Base-by-base conservation (phyloP, 1,284 basidiomycete genomes). In the Hortiboletus rubellus region DNA sequence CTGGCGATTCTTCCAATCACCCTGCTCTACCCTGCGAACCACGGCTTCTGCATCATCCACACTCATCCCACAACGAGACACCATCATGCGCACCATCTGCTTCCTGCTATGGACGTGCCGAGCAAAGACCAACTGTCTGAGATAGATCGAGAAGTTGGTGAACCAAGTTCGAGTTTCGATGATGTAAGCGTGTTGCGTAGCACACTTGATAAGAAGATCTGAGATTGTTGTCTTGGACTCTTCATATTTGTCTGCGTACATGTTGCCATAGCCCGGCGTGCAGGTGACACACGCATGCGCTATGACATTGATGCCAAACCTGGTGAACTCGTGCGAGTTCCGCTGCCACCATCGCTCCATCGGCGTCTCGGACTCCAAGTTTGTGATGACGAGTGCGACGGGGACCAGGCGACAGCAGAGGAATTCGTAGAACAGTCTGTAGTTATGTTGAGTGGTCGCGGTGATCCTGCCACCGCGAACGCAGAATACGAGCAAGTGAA, bases 401-500 rank as follows among this genome's bases (percentile, higher is more conserved):
- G 71, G 72, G 40, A 73, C 71, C 43, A 60, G 33, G 27, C 66
- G 59, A 34, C 62, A 55, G 45, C 72, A 71, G 43, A 71, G 56
- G 46, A 66, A 71, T 37, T 70, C 67, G 58, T 71, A 55, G 56
- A 71, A 71, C 5, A 71, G 53, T 34, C 69, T 50, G 46, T 74
- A 74, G 48, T 74, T 74, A 24, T 69, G 60, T 18, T 70, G 70
- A 30, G 66, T 64, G 17, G 64, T 69, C 14, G 66, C 60, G 12
- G 70, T 73, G 51, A 71, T 61, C 48, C 70, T 71, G 37, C 71
- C 69, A 14, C 68, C 69, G 24, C 71, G 70, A 47, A 74, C 52
- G 40, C 71, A 72, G 55, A 71, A 72, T 10, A 71, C 46, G 45
- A 71, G 70, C 5, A 74, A 52, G 52, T 72, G 62, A 37, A 73